Conservation (phyloP, 1,284 basidiomycete genomes). For the Cryptococcus neoformans region DNA sequence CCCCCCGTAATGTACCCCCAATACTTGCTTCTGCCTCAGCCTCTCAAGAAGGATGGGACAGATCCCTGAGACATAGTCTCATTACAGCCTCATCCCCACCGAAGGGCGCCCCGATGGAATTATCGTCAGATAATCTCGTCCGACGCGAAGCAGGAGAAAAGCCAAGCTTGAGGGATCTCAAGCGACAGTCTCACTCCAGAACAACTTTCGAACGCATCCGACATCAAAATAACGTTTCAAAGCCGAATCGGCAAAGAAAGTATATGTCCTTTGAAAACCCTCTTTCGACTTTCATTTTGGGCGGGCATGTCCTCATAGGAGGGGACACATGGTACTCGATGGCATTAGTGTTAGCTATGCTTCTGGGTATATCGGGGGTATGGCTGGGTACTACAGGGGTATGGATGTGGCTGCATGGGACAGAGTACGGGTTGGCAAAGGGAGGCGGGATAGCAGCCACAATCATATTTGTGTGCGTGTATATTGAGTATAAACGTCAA, state of each 20-base stretch:
- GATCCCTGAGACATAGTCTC: conserved; percentile 16
- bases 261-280: conserved; percentile 26
- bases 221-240: too few species aligned
- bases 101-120: conserved; percentile 6
- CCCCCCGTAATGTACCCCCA: neutral
- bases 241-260: conserved; percentile 4
- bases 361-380: conserved; percentile 65
- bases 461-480: conserved; percentile 60
- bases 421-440: conserved; percentile 68
- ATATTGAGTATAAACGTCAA: neutral
- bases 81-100: conserved; percentile 23
- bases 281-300: conserved; percentile 60
- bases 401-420: conserved; percentile 78
- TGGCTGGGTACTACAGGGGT: conserved; percentile 83
- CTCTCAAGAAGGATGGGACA: conserved; percentile 5
- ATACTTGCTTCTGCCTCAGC: neutral
- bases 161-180: neutral
- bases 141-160: conserved; percentile 3
- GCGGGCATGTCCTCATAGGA: conserved; percentile 71
- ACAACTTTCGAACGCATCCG: neutral
- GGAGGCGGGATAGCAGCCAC: conserved; percentile 74
- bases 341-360: conserved; percentile 59
- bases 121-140: conserved; percentile 27
- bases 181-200: neutral
- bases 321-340: conserved; percentile 80